These are phyloP conservation scores for Erodium maritimum DNA, from an alignment of 345 rosid species.

Conservation along the genomic window DNA sequence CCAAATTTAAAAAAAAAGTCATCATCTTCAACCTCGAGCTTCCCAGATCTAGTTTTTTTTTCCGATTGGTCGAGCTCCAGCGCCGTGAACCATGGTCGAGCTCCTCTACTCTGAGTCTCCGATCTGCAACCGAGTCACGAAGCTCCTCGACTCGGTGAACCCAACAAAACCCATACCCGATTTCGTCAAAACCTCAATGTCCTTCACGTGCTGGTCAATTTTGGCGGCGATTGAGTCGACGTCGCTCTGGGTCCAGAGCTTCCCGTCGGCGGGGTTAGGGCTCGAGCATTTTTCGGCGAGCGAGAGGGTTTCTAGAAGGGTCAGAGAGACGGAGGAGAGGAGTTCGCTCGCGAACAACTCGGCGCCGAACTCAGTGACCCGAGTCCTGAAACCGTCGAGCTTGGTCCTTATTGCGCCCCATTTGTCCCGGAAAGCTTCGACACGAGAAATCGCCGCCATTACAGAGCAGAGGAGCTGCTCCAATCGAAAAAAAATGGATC, in stretches of 20 bases:
- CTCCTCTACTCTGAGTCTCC: slow-evolving; percentile 17
- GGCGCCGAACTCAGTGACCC: slow-evolving; percentile 12
- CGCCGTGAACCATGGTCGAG: slow-evolving; percentile 22
- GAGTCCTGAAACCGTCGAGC: slow-evolving; percentile 13
- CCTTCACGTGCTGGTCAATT: slow-evolving; percentile 18
- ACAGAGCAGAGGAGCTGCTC: slow-evolving; percentile 10
- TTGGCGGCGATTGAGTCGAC: slow-evolving; percentile 17
- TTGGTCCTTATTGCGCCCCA: slow-evolving; percentile 16
- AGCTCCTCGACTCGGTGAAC: slow-evolving; percentile 10
- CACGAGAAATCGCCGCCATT: slow-evolving; percentile 10
- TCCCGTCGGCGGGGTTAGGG: slow-evolving; percentile 13
- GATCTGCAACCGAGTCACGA: slow-evolving; percentile 22
- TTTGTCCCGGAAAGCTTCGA: slow-evolving; percentile 17
- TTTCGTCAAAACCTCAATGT: slow-evolving; percentile 11
- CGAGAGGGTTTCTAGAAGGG: slow-evolving; percentile 13
- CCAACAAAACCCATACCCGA: slow-evolving; percentile 13
- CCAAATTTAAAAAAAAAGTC: no score
- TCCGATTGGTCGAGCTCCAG: no score
- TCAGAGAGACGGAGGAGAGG: slow-evolving; percentile 8
- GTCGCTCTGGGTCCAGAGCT: slow-evolving; percentile 23
- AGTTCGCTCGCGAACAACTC: slow-evolving; percentile 15
- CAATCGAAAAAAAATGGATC: no score
- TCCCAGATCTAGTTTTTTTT: no score
- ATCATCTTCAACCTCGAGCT: no score
- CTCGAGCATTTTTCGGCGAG: slow-evolving; percentile 13